Evolutionary conservation across 2,329 filamentous ascomycete genomes (phyloP).

Genomic region (Bipolaris bicolor): DNA sequence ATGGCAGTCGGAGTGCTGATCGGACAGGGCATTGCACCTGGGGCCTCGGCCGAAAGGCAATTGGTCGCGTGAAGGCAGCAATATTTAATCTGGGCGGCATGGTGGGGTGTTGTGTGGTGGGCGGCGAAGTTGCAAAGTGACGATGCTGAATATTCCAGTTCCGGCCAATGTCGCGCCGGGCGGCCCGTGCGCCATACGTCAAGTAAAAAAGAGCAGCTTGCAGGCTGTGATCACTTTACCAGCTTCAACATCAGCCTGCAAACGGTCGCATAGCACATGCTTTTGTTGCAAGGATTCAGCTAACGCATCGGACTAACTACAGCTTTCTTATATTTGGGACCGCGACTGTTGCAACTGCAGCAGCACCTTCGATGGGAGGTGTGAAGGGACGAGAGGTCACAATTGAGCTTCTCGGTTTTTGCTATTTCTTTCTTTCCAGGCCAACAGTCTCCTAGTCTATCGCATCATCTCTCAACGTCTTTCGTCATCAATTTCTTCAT

Average conservation of each 20-base stretch:
- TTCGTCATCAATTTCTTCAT: background rate
- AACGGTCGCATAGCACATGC: too few relatives aligned
- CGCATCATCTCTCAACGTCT: background rate
- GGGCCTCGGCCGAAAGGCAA: conserved; percentile 41
- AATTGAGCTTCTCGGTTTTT: background rate
- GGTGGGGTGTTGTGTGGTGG: conserved; percentile 25
- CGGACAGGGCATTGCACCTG: conserved; percentile 39
- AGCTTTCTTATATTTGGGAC: too few relatives aligned
- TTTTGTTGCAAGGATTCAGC: too few relatives aligned
- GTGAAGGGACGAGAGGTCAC: too few relatives aligned
- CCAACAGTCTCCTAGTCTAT: background rate
- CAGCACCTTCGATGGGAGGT: too few relatives aligned
- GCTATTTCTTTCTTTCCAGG: background rate
- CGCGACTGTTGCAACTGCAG: too few relatives aligned
- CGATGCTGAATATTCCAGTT: conserved; percentile 23
- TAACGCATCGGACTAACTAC: too few relatives aligned
- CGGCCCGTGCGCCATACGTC: conserved; percentile 25
- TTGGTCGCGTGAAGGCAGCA: conserved; percentile 38
- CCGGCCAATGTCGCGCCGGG: conserved; percentile 18
- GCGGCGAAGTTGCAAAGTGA: conserved; percentile 26
- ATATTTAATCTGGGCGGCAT: conserved; percentile 51
- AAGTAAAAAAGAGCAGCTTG: conserved; percentile 1
- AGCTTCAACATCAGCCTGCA: too few relatives aligned
- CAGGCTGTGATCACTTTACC: background rate
- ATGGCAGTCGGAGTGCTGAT: conserved; percentile 25